Base-by-base conservation (phyloP, 2,329 filamentous ascomycete genomes). In the Ceratocystis alfenasii region DNA sequence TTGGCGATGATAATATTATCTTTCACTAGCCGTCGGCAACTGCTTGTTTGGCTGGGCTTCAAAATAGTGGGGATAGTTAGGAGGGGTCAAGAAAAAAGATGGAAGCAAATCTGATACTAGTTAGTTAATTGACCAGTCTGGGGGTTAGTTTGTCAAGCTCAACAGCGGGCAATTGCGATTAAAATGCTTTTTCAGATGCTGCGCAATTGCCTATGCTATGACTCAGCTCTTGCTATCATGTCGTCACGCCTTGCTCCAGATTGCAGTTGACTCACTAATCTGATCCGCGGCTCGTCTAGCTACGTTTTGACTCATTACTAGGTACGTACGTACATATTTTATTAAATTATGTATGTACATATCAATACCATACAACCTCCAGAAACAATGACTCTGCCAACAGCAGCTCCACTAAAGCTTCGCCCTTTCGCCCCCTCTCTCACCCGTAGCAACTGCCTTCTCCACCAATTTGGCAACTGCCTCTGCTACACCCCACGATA, bases 401-500 rank as follows among this genome's bases (percentile, higher is more conserved):
- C 36, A 41, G 25, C 53, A n/a, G 17, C 55, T 36, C 55, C 55
- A 59, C 55, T 59, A 59, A 59, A 59, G 55, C 12, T 20, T 59
- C 15, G 55, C 55, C 17, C 55, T 17, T n/a, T 30, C 44, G 28
- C 30, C 30, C 36, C 36, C 10, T 41, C 36, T 4, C 36, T 15
- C 36, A 15, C 36, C 36, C 36, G 36, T 1, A 5, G 36, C 10
- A 41, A 25, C 20, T 17, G 10, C 60, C 25, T 62, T 48, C 45
- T 55, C 67, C 15, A 81, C 74, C 69, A 82, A 70, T 22, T 71
- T 70, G 2, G 74, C 72, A 8, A 83, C 80, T 63, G 79, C 79
- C 60, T 77, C 76, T 0, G 82, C 83, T 5, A 85, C 77, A 0
- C 83, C 83, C 81, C 82, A 83, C 17, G 82, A 84, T 6, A 85